Evolutionary conservation across 495 filamentous ascomycete species (phyloP).

Genomic region (Xylaria castorea): DNA sequence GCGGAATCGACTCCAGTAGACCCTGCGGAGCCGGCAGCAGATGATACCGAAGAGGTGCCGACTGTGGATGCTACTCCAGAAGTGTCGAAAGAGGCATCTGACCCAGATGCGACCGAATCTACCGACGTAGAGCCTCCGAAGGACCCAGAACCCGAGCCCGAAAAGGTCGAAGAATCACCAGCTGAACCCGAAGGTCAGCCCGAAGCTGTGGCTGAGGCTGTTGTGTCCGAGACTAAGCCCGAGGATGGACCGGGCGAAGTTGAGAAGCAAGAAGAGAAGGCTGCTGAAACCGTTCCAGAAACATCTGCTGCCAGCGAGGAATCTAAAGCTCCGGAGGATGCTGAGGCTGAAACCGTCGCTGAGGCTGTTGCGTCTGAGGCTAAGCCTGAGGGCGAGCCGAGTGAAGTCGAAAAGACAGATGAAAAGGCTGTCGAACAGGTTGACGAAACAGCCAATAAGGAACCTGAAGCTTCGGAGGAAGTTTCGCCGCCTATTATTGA

Average conservation of each 20-base stretch:
- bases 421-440: background rate
- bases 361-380: background rate
- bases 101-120: conserved; percentile 15
- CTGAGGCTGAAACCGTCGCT: background rate
- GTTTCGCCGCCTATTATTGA: background rate
- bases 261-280: background rate
- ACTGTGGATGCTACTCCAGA: background rate
- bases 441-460: background rate
- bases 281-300: background rate
- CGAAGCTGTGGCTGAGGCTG: background rate
- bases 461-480: conserved; percentile 10
- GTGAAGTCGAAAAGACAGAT: background rate
- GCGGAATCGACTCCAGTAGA: background rate
- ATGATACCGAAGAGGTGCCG: background rate
- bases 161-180: background rate
- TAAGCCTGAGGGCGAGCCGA: background rate
- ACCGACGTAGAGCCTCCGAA: background rate
- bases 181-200: background rate
- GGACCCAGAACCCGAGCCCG: background rate
- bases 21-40: background rate
- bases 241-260: background rate
- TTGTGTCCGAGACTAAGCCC: background rate
- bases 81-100: conserved; percentile 4
- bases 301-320: background rate
- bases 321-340: background rate